Base-by-base conservation (phyloP, 2,329 filamentous ascomycete species). In the Mollisiaceae sp. region DNA sequence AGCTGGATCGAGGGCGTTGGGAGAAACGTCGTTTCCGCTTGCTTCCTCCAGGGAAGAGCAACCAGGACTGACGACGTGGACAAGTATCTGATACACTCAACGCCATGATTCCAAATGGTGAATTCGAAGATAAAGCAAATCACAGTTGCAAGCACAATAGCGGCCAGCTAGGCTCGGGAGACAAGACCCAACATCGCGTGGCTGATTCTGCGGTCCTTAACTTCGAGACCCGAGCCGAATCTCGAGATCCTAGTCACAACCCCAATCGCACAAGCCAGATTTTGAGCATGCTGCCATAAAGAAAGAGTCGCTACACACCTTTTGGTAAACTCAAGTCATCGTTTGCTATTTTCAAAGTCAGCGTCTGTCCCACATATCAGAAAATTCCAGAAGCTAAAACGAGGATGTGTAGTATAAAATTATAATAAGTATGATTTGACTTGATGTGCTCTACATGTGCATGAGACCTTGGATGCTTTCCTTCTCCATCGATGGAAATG, bases 281-380 rank as follows among this genome's bases (percentile, higher is more conserved):
- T 15, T 18, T 5, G 8, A 43, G 41, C 41, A 43, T n/a, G 24
- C 2, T 6, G 27, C 3, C 6, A 6, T 32, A 32, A 32, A 32
- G n/a, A 18, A 50, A 24, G 22, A 54, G 27, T 27, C 14, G 41
- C 24, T 14, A 50, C 11, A 62, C 82, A 88, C 86, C 86, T 79
- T 89, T 89, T 35, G 87, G 87, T 22, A 89, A 80, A 57, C 86
- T 89, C 69, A 89, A 76, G 71, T 89, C 87, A 72, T 89, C 87
- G 69, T 85, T 88, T 60, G 79, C 86, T 89, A 66, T n/a, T 56
- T 52, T 38, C 38, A 56, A 62, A 35, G 52, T 71, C 55, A 65
- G 78, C 72, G 82, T 80, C 56, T 43, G 65, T 11, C 22, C 12
- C 6, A 18, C 11, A 43, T 20, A 24, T 22, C 45, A 11, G 3